Conservation (phyloP, 1,139 yeast genomes). For the Kodamaea plutei region DNA sequence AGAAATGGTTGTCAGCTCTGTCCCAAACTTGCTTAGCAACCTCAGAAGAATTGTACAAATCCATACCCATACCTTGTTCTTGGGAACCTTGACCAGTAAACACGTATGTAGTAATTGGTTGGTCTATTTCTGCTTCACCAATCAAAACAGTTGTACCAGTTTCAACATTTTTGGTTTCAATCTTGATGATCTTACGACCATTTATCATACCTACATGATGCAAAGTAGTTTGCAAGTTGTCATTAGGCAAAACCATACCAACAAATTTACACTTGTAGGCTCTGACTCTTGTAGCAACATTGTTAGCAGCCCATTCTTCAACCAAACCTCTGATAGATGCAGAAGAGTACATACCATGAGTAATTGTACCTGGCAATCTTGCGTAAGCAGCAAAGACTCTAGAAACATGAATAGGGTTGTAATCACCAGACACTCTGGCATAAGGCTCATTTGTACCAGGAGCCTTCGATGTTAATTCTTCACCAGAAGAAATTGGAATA, state of each 20-base stretch:
- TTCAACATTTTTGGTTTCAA: constrained; percentile 80
- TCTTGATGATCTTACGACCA: constrained; percentile 95
- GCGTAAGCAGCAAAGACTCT: constrained; percentile 94
- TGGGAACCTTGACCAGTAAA: constrained; percentile 99
- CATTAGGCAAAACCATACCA: constrained; percentile 98
- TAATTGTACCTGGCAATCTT: constrained; percentile 91
- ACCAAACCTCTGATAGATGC: constrained; percentile 93
- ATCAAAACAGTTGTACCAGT: constrained; percentile 71
- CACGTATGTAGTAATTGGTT: constrained; percentile 93
- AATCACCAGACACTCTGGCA: constrained; percentile 97
- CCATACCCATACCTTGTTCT: constrained; percentile 99
- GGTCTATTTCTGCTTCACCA: constrained; percentile 98
- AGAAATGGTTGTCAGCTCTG: constrained; percentile 91
- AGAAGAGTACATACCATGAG: constrained; percentile 98
- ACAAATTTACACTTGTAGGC: constrained; percentile 89
- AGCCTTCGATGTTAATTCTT: constrained; percentile 68
- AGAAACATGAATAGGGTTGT: constrained; percentile 96
- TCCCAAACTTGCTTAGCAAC: constrained; percentile 98
- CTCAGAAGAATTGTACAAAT: constrained; percentile 80
- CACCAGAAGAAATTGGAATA: constrained; percentile 81
- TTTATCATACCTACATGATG: constrained; percentile 98
- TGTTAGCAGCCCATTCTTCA: constrained; percentile 98
- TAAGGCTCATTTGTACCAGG: constrained; percentile 91
- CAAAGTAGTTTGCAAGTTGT: constrained; percentile 77
- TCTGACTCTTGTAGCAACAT: constrained; percentile 91